Base-by-base conservation (phyloP, 1,284 basidiomycete species). In the Rhodotorula sp. region DNA sequence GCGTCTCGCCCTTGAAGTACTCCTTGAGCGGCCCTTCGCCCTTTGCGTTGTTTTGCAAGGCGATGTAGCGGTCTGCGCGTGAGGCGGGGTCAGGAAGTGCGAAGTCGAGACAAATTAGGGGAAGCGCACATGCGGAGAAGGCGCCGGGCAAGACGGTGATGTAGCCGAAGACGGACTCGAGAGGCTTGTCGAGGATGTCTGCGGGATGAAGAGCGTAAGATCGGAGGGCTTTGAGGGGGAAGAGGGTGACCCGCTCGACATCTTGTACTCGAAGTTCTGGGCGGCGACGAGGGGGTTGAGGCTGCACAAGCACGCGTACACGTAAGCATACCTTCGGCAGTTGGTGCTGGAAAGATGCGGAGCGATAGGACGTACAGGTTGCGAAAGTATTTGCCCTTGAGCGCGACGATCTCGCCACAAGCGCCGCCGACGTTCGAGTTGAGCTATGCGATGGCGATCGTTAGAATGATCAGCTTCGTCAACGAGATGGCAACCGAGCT, bases 1-100 rank as follows among this genome's bases (percentile, higher is more conserved):
- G 88, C 80, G 88, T 94, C 80, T 99, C 96, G 37, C 96, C 95
- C 79, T 96, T 94, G 84, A 99, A 99, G 81, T 99, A 99, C 0
- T 90, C 92, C 0, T 91, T 90, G 1, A 99, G 82, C 0, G 96
- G 96, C 0, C 95, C 96, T 28, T 86, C 83, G 0, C 94, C 94
- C 50, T 86, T 83, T 67, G 88, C 86, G 79, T 95, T 87, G 77
- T 99, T 98, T 80, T 60, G 37, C 18, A 96, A 80, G 1, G 93
- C 93, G 72, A 92, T 92, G 78, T 92, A 94, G 59, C 90, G 83
- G 64, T 85, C 68, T 68, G 68, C 72, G 34, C 65, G 93, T n/a
- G n/a, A 78, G 94, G 95, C 3, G 92, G 92, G 75, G 93, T 9
- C 8, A n/a, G 30, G 15, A 4, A 6, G 13, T 10, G 10, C 18